Percentiles rank a stretch among this genome's conserved stretches.
phyloP scores from a whole-genome alignment of 2,329 filamentous ascomycete genomes.

The Fusarium sublunatum region DNA sequence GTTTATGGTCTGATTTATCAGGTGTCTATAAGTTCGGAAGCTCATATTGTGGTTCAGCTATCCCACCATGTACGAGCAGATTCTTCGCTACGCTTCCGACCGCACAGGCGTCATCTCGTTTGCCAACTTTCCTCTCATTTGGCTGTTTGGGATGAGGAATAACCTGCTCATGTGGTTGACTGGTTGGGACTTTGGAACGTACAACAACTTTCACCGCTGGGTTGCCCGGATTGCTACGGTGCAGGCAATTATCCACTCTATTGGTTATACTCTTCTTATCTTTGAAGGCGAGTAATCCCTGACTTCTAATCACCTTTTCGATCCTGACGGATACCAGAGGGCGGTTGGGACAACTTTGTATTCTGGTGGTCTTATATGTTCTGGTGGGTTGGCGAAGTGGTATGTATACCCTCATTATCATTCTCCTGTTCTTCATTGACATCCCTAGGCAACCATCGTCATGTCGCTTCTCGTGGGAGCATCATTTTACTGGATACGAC shows the following conservation, averaged over 20 bases:
- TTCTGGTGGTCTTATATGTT: slow-evolving; percentile 58
- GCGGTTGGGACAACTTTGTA: slow-evolving; percentile 51
- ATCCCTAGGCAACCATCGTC: slow-evolving; percentile 53
- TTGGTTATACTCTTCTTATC: slow-evolving; percentile 66
- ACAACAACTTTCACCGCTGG: slow-evolving; percentile 75
- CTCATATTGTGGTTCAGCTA: slow-evolving; percentile 48
- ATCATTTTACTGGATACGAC: slow-evolving; percentile 64
- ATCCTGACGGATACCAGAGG: slow-evolving; percentile 46
- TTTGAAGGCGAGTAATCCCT: slow-evolving; percentile 46
- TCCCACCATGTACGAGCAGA: slow-evolving; percentile 48
- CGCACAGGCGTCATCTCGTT: slow-evolving; percentile 73
- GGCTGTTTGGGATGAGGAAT: slow-evolving; percentile 75
- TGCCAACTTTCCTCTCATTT: slow-evolving; percentile 71
- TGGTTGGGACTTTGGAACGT: slow-evolving; percentile 75
- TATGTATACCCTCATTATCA: slow-evolving; percentile 38
- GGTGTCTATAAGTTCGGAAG: fast-evolving
- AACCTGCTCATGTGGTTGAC: slow-evolving; percentile 74
- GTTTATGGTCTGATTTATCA: not conserved
- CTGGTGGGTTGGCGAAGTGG: slow-evolving; percentile 62
- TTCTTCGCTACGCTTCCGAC: slow-evolving; percentile 68
- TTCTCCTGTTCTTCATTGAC: fast-evolving
- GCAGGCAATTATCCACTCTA: slow-evolving; percentile 71
- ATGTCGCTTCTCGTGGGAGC: slow-evolving; percentile 60
- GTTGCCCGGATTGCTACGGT: slow-evolving; percentile 71
- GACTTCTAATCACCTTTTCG: fast-evolving